phyloP scores from a whole-genome alignment of 768 basidiomycete species.

The Boletales sp. region DNA sequence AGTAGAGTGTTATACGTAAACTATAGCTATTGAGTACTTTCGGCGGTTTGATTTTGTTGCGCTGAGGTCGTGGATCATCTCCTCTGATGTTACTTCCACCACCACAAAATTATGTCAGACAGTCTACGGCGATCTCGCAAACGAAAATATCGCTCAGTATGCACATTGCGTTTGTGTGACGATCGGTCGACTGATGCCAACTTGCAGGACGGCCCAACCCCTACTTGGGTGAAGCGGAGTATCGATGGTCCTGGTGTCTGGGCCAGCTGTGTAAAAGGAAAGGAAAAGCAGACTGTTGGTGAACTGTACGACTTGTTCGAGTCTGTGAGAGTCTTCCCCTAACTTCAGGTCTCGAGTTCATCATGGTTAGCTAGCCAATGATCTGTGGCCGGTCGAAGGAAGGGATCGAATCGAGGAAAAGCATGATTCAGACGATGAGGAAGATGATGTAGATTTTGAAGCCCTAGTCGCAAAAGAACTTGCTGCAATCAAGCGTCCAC shows the following conservation, averaged over 20 bases:
- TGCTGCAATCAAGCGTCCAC: slow-evolving; percentile 63
- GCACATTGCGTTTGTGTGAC: slow-evolving; percentile 9
- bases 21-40: not conserved
- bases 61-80: too few species aligned
- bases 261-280: slow-evolving; percentile 84
- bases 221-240: slow-evolving; percentile 58
- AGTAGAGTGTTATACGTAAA: not conserved
- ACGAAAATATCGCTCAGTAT: slow-evolving; percentile 52
- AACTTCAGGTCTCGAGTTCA: slow-evolving; percentile 8
- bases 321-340: slow-evolving; percentile 44
- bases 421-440: slow-evolving; percentile 29
- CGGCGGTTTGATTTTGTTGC: too few species aligned
- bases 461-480: slow-evolving; percentile 70
- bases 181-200: slow-evolving; percentile 1
- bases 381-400: slow-evolving; percentile 60
- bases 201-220: slow-evolving; percentile 55
- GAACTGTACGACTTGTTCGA: slow-evolving; percentile 81
- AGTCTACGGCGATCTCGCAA: slow-evolving; percentile 28
- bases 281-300: slow-evolving; percentile 71
- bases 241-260: slow-evolving; percentile 84
- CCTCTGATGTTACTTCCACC: too few species aligned
- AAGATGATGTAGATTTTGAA: slow-evolving; percentile 55
- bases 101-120: slow-evolving; percentile 11
- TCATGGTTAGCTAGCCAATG: slow-evolving; percentile 55
- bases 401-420: slow-evolving; percentile 22